phyloP scores from a whole-genome alignment of 140 eudicot species.

The Ambrosia hybrid region DNA sequence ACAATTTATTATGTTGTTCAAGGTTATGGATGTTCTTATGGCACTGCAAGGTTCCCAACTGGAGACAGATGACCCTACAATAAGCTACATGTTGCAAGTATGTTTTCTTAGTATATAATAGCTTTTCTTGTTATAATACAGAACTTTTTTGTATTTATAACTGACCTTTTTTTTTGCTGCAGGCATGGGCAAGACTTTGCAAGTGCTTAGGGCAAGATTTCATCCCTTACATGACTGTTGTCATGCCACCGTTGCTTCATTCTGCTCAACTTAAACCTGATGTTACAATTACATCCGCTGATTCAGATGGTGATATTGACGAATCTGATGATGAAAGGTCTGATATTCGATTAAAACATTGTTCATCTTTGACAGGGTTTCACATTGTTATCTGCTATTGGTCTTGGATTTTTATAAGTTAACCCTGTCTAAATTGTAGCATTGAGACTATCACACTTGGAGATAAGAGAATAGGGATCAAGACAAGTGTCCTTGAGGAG shows the following conservation, averaged over 20 bases:
- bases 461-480: constrained; percentile 72
- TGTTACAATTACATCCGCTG: constrained; percentile 75
- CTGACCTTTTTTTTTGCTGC: constrained; percentile 7
- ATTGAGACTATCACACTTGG: constrained; percentile 71
- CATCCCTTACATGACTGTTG: constrained; percentile 73
- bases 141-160: background rate
- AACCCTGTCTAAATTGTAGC: constrained; percentile 33
- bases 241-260: constrained; percentile 73
- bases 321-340: constrained; percentile 78
- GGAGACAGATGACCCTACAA: constrained; percentile 67
- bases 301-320: constrained; percentile 66
- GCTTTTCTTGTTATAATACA: background rate
- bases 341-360: constrained; percentile 4
- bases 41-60: constrained; percentile 70
- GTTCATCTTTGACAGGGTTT: background rate
- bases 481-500: constrained; percentile 73
- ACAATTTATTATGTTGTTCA: constrained; percentile 16
- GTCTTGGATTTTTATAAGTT: constrained; percentile 12
- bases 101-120: background rate
- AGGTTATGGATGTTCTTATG: constrained; percentile 82
- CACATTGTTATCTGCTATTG: background rate
- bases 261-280: constrained; percentile 73
- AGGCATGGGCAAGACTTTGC: constrained; percentile 94
- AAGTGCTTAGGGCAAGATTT: constrained; percentile 82
- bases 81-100: constrained; percentile 79